phyloP scores from a whole-genome alignment of 257 asterid genomes.

The Lithospermum erythrorhizon region DNA sequence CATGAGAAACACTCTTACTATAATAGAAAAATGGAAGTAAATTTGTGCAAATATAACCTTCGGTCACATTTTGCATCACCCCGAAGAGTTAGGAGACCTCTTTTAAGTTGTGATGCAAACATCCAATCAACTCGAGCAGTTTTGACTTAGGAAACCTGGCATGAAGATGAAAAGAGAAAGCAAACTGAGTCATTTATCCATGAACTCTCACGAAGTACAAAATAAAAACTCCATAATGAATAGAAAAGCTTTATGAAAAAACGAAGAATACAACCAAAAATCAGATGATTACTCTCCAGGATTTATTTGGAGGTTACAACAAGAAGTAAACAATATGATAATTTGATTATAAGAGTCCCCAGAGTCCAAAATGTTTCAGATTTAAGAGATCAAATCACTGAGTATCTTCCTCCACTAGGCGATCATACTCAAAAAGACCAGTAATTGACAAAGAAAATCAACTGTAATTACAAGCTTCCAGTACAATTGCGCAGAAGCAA shows the following conservation, averaged over 20 bases:
- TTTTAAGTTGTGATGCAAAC: conserved; percentile 51
- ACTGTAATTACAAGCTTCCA: too few relatives aligned
- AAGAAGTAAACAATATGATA: not conserved
- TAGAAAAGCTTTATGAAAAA: not conserved
- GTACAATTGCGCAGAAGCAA: too few relatives aligned
- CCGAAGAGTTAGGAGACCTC: conserved; percentile 47
- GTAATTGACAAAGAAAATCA: not conserved
- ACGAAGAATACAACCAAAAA: not conserved
- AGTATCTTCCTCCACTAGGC: not conserved
- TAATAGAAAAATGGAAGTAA: not conserved
- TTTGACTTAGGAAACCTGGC: conserved; percentile 4
- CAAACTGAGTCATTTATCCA: not conserved
- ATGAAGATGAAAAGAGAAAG: not conserved
- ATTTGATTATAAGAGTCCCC: too few relatives aligned
- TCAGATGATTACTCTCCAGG: not conserved
- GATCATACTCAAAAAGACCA: not conserved
- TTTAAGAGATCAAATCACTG: not conserved
- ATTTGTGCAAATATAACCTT: conserved; percentile 28
- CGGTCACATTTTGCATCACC: conserved; percentile 33
- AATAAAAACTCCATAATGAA: not conserved
- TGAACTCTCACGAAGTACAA: not conserved
- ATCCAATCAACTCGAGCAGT: conserved; percentile 26
- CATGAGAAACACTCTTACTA: not conserved
- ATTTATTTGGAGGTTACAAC: not conserved
- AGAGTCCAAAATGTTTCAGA: too few relatives aligned